Evolutionary conservation across 352 stramenopile species (phyloP).

Genomic region (Phytophthora europaea): DNA sequence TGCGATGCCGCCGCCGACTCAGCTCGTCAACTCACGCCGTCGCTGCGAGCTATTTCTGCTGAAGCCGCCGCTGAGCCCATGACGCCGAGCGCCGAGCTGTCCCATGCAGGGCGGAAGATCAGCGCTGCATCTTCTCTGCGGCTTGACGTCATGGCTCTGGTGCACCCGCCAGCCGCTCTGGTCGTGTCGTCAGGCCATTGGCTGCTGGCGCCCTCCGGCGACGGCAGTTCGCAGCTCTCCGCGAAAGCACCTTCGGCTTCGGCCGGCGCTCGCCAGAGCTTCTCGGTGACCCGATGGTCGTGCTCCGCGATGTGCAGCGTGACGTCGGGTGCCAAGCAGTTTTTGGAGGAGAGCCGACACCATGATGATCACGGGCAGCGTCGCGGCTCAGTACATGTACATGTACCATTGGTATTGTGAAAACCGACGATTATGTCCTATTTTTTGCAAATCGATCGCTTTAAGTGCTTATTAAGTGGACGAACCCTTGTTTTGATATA

Average conservation of each 20-base stretch:
- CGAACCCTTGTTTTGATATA: too few species aligned
- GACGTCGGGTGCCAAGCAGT: background rate
- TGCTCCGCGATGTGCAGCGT: constrained; percentile 26
- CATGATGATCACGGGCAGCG: background rate
- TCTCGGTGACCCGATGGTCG: constrained; percentile 23
- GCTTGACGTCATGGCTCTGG: background rate
- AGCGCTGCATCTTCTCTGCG: constrained; percentile 17
- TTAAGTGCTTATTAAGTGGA: too few species aligned
- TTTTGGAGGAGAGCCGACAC: background rate
- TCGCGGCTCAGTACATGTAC: too few species aligned
- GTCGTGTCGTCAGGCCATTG: constrained; percentile 27
- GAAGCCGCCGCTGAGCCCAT: background rate
- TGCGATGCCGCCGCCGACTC: background rate
- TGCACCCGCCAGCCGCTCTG: constrained; percentile 4
- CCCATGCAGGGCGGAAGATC: constrained; percentile 17
- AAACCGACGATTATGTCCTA: too few species aligned
- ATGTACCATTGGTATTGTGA: too few species aligned
- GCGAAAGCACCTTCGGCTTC: background rate
- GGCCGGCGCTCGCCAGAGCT: constrained; percentile 2
- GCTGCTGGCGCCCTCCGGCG: background rate
- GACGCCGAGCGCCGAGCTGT: background rate
- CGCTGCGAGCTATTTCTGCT: background rate
- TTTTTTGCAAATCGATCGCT: too few species aligned
- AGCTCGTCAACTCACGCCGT: background rate
- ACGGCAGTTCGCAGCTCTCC: background rate